These are phyloP conservation scores for Begonia loranthoides DNA, from an alignment of 306 rosid genomes.

Conservation along the genomic window DNA sequence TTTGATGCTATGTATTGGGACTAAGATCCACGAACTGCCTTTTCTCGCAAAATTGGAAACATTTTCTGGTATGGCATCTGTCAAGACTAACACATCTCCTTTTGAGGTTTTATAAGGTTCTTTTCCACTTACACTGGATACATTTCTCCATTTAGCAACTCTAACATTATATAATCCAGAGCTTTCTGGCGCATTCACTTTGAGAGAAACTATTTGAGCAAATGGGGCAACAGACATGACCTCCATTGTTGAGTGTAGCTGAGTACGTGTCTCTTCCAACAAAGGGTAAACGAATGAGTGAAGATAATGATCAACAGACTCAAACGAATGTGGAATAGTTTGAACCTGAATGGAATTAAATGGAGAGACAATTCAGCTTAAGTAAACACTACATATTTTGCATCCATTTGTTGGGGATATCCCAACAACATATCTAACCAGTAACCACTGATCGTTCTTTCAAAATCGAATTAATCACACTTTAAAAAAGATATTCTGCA, in stretches of 20 bases:
- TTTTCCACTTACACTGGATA: constrained; percentile 30
- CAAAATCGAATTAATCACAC: not conserved
- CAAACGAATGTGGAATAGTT: constrained; percentile 28
- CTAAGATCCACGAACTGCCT: constrained; percentile 42
- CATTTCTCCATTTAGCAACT: constrained; percentile 38
- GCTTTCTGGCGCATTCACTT: constrained; percentile 8
- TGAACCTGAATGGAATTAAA: constrained; percentile 43
- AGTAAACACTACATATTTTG: not conserved
- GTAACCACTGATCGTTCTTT: not conserved
- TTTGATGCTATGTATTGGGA: constrained; percentile 17
- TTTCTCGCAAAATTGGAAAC: constrained; percentile 29
- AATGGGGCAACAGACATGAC: constrained; percentile 30
- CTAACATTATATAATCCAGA: constrained; percentile 17
- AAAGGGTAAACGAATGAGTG: constrained; percentile 35
- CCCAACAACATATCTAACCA: no score
- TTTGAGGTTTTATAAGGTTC: constrained; percentile 41
- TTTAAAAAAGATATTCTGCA: no score
- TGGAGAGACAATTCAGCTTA: not conserved
- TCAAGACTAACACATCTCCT: constrained; percentile 53
- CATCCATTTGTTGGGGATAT: no score
- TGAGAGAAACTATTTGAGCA: constrained; percentile 29
- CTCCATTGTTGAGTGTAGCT: constrained; percentile 38
- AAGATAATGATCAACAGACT: constrained; percentile 29
- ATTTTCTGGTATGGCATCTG: constrained; percentile 39
- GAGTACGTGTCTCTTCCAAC: constrained; percentile 56